phyloP scores from a whole-genome alignment of 1,284 basidiomycete genomes.

The Termitomyces sp. region DNA sequence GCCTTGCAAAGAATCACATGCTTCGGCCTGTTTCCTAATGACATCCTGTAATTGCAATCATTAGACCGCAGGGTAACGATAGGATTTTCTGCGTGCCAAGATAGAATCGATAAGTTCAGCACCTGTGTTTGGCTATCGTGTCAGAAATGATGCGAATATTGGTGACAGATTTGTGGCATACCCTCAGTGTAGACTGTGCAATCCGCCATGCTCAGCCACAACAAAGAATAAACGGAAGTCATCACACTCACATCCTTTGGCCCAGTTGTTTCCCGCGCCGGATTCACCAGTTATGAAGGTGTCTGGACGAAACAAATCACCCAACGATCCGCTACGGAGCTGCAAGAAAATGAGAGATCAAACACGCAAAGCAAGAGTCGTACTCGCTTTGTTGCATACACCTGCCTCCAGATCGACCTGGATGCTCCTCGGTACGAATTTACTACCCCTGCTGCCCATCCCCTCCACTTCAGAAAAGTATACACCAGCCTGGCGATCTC shows the following conservation, averaged over 20 bases:
- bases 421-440: slow-evolving; percentile 92
- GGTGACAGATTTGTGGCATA: slow-evolving; percentile 19
- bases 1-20: slow-evolving; percentile 86
- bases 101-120: slow-evolving; percentile 90
- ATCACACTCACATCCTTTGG: slow-evolving; percentile 72
- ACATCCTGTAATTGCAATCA: slow-evolving; percentile 45
- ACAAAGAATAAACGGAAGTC: neutral
- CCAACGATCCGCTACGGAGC: slow-evolving; percentile 66
- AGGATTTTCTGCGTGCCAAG: slow-evolving; percentile 36
- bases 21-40: slow-evolving; percentile 71
- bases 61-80: neutral
- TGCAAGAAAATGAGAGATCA: slow-evolving; percentile 22
- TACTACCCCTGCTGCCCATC: slow-evolving; percentile 39
- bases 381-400: slow-evolving; percentile 73
- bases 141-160: slow-evolving; percentile 1
- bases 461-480: slow-evolving; percentile 66
- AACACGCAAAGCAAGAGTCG: neutral
- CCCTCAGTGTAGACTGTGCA: slow-evolving; percentile 79
- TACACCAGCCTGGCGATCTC: slow-evolving; percentile 50
- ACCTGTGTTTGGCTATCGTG: slow-evolving; percentile 37
- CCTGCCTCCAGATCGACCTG: slow-evolving; percentile 91
- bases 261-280: slow-evolving; percentile 93
- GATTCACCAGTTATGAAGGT: slow-evolving; percentile 72
- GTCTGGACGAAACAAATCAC: slow-evolving; percentile 82
- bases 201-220: neutral